Percentiles rank a stretch among this genome's conserved stretches.
These are phyloP conservation scores for Scutellaria minor DNA, from an alignment of 257 asterid genomes.

Conservation along the genomic window DNA sequence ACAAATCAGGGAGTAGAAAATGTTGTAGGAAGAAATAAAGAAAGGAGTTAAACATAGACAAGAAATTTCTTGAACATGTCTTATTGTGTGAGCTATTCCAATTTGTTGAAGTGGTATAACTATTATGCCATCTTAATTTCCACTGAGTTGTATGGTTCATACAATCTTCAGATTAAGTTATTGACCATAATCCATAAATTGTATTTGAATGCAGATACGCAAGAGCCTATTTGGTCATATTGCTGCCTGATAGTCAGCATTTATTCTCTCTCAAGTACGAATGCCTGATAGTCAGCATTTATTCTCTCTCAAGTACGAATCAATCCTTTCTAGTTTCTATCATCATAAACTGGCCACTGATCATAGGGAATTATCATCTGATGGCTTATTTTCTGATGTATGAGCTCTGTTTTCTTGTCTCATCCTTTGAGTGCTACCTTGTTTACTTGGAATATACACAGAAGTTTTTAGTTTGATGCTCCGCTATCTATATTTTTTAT, in stretches of 20 bases:
- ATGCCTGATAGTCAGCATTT: constrained; percentile 26
- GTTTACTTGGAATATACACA: constrained; percentile 28
- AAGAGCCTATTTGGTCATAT: constrained; percentile 70
- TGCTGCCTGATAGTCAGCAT: constrained; percentile 51
- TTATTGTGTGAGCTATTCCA: constrained; percentile 3
- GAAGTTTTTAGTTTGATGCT: constrained; percentile 28
- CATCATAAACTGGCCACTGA: constrained; percentile 34
- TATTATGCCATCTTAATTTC: background rate
- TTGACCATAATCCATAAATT: background rate
- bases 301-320: constrained; percentile 15
- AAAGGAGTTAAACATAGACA: constrained; percentile 8
- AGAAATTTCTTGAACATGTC: constrained; percentile 24
- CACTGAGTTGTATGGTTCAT: background rate
- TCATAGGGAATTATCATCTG: constrained; percentile 28
- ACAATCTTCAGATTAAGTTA: background rate
- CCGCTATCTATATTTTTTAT: constrained; percentile 22
- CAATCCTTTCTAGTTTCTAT: constrained; percentile 19
- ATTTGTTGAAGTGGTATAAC: background rate
- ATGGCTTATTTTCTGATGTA: constrained; percentile 28
- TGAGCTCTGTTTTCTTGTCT: constrained; percentile 29
- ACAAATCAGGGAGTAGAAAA: background rate
- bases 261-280: constrained; percentile 19
- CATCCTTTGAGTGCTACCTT: constrained; percentile 17
- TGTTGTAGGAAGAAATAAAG: background rate
- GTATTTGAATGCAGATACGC: constrained; percentile 71